Evolutionary conservation across 2,329 filamentous ascomycete species (phyloP), one percentile per base, ranked within the genome.

Genomic region (Aureobasidium musti): DNA sequence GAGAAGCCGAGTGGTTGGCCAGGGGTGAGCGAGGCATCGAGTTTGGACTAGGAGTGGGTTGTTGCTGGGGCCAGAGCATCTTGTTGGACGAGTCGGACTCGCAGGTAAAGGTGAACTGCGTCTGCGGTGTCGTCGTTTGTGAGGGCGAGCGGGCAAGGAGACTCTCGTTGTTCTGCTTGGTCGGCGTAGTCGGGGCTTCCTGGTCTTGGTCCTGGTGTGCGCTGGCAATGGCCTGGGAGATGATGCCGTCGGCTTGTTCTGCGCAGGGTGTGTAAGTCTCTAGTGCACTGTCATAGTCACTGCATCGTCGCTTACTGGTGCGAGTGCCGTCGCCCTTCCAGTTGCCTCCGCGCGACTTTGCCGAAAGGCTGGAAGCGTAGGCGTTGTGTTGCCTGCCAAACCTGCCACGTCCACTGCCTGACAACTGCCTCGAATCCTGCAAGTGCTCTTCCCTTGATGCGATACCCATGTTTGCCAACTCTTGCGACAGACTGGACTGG

Each of bases 41-140:
- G 23, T 52, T 23, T 5, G 65, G 43, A 19, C 26, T 33, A 3
- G 66, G 66, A 71, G 72, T 33, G 69, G 80, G 82, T 68, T 83
- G 81, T 73, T 88, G 33, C 10, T 35, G 87, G 50, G 91, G 90
- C 88, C 90, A 91, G 61, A 88, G 87, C 76, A 92, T 86, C 66
- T 89, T 87, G 67, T 89, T 91, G 0, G 91, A 89, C 43, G 92
- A 91, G 75, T 95, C 92, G 1, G 93, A 94, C 73, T 96, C 91
- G 78, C 92, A 97, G 14, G 92, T 96, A 75, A 99, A 99, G 11
- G 95, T 99, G 76, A 99, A 99, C 72, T 97, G 92, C 0, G 91
- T 90, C 66, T 92, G 91, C 6, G 89, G 86, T 5, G 91, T 87
- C 41, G 84, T 87, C 72, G 86, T 89, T 67, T 70, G 72, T 26